These are phyloP conservation scores for Phytophthora fragariaefolia DNA, from an alignment of 352 stramenopile species.

Conservation along the genomic window DNA sequence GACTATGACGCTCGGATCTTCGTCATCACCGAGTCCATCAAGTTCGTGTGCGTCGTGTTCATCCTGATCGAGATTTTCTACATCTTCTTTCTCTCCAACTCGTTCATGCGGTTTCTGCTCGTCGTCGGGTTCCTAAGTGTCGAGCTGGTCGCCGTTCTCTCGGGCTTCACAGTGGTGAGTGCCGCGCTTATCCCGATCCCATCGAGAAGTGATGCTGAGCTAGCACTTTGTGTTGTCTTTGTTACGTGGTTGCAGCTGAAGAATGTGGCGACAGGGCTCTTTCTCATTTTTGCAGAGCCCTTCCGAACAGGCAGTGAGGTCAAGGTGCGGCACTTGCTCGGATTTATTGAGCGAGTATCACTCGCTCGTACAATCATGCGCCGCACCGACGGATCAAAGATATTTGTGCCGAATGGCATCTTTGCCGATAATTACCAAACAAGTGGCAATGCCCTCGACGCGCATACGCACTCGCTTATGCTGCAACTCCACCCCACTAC, in stretches of 20 bases:
- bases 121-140: conserved; percentile 73
- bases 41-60: conserved; percentile 75
- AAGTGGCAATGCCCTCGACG: conserved; percentile 59
- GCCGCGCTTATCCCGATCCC: background rate
- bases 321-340: conserved; percentile 51
- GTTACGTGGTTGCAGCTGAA: conserved; percentile 56
- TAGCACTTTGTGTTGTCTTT: conserved; percentile 9
- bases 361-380: conserved; percentile 78
- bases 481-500: conserved; percentile 54
- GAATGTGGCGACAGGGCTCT: conserved; percentile 82
- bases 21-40: conserved; percentile 81
- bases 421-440: conserved; percentile 80
- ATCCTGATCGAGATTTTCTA: conserved; percentile 86
- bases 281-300: conserved; percentile 86
- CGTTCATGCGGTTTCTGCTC: conserved; percentile 68
- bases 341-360: conserved; percentile 81
- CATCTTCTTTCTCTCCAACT: conserved; percentile 80
- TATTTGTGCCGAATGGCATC: conserved; percentile 84
- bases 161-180: conserved; percentile 73
- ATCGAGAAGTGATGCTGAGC: background rate
- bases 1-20: conserved; percentile 84
- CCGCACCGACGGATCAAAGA: conserved; percentile 61
- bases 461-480: conserved; percentile 58
- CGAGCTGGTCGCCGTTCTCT: conserved; percentile 63
- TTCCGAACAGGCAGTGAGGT: conserved; percentile 78